Evolutionary conservation across 2,329 filamentous ascomycete species (phyloP).

Genomic region (Colletotrichum sp.): DNA sequence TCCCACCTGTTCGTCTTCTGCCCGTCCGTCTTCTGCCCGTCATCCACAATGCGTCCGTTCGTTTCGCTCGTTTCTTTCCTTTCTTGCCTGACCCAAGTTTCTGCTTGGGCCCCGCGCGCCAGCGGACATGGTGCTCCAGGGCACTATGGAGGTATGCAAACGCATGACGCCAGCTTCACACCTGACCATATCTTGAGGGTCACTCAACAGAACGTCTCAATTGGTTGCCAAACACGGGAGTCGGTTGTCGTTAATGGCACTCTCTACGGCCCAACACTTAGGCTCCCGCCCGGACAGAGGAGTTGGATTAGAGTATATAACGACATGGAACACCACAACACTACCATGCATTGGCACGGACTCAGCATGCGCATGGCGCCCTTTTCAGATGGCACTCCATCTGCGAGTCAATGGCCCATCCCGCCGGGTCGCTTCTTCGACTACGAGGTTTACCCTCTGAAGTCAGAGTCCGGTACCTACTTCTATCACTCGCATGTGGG

Average conservation of each 20-base stretch:
- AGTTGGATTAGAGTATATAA: conserved; percentile 66
- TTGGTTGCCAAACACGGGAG: conserved; percentile 50
- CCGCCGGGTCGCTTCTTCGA: conserved; percentile 67
- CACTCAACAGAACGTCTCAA: conserved; percentile 38
- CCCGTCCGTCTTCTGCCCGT: neutral
- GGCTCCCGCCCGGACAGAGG: conserved; percentile 50
- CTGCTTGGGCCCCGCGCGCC: neutral
- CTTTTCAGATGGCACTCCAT: conserved; percentile 68
- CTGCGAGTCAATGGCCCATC: conserved; percentile 70
- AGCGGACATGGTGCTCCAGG: neutral
- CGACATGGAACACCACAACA: conserved; percentile 53
- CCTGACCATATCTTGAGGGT: conserved; percentile 1
- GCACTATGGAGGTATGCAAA: conserved; percentile 8
- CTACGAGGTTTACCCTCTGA: conserved; percentile 63
- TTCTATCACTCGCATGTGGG: conserved; percentile 73
- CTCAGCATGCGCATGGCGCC: conserved; percentile 62
- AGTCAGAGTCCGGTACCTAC: conserved; percentile 64
- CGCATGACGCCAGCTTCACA: conserved; percentile 1
- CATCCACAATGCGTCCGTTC: neutral
- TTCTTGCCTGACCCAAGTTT: neutral
- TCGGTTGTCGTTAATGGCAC: conserved; percentile 59
- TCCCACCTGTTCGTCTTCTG: neutral
- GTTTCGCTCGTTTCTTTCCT: neutral
- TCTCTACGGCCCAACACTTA: conserved; percentile 53
- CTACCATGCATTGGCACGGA: conserved; percentile 73